Base-by-base conservation (phyloP, 495 filamentous ascomycete species). In the Hypoxylon rickii region DNA sequence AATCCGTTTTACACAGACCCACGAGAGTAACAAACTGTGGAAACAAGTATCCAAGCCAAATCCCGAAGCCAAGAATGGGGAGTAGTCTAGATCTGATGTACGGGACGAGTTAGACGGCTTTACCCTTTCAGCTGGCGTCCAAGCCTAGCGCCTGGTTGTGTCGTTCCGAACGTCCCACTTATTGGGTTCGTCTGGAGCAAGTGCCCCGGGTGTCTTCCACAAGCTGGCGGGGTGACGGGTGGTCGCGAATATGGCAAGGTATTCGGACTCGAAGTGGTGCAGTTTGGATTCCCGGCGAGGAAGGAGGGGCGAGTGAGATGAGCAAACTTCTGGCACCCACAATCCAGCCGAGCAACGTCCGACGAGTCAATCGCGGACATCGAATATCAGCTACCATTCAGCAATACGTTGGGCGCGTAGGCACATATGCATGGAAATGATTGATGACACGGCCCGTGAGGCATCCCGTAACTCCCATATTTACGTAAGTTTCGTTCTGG, bases 401-500 rank as follows among this genome's bases (percentile, higher is more conserved):
- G 11, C 26, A 36, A 37, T 43, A 46, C 20, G 19, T 13, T 19
- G 15, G 26, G 48, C 42, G 32, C 32, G 52, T 52, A 21, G 32
- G 31, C 38, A 56, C 43, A 31, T 38, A 21, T 38, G 47, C 33
- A 42, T 56, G 37, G 39, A 43, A 34, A 17, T 16, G 39, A 39
- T 34, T 43, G 41, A 38, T 41, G 17, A 56, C 31, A 26, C 32
- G 20, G 24, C 21, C 40, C 10, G 15, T 12, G 29, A 18, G 31
- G 34, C 21, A 12, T 62, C 53, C 44, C 22, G 26, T 40, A 32
- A 42, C 18, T 40, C 33, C 33, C 16, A 8, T 3, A n/a, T 2
- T 7, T 18, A 21, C 17, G 29, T 7, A 26, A 54, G 49, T 33
- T 34, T 31, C 36, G 39, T 15, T 58, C 38, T 63, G 48, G 59